phyloP scores from a whole-genome alignment of 805 yeast species.

The Wickerhamiella domercqiae region DNA sequence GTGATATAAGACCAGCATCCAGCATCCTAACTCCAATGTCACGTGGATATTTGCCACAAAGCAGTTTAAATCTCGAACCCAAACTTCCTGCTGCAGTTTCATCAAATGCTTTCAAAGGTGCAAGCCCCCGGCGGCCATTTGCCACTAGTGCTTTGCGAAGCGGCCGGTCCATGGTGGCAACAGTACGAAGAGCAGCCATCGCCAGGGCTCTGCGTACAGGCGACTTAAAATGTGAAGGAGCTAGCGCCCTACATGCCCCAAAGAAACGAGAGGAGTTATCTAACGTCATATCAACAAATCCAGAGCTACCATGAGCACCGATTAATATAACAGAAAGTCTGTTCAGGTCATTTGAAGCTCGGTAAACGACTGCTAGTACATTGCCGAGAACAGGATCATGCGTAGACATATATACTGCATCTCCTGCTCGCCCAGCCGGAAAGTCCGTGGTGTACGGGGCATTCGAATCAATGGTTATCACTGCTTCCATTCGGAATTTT shows the following conservation, averaged over 20 bases:
- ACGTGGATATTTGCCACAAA: constrained; percentile 37
- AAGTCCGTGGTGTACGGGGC: constrained; percentile 23
- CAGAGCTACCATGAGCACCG: constrained; percentile 43
- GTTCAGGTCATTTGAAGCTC: constrained; percentile 13
- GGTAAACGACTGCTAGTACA: constrained; percentile 24
- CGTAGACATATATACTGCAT: constrained; percentile 26
- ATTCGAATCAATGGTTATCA: constrained; percentile 19
- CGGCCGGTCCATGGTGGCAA: constrained; percentile 35
- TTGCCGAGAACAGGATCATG: constrained; percentile 23
- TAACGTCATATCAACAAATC: constrained; percentile 42
- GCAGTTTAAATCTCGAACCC: constrained; percentile 48
- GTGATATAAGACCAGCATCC: constrained; percentile 43
- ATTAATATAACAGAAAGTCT: constrained; percentile 22
- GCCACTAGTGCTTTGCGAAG: constrained; percentile 7
- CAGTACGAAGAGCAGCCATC: constrained; percentile 52
- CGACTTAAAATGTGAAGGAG: constrained; percentile 32
- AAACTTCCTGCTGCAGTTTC: constrained; percentile 73
- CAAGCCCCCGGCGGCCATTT: background rate
- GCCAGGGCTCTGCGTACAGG: constrained; percentile 66
- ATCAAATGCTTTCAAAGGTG: constrained; percentile 37
- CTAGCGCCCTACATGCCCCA: constrained; percentile 63
- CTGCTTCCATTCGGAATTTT: too few species aligned
- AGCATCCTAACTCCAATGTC: constrained; percentile 43
- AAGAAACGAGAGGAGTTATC: constrained; percentile 49
- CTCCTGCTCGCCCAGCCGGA: constrained; percentile 14